These are phyloP conservation scores for Alternaria infectoria DNA, from an alignment of 2,329 filamentous ascomycete species.

Conservation along the genomic window DNA sequence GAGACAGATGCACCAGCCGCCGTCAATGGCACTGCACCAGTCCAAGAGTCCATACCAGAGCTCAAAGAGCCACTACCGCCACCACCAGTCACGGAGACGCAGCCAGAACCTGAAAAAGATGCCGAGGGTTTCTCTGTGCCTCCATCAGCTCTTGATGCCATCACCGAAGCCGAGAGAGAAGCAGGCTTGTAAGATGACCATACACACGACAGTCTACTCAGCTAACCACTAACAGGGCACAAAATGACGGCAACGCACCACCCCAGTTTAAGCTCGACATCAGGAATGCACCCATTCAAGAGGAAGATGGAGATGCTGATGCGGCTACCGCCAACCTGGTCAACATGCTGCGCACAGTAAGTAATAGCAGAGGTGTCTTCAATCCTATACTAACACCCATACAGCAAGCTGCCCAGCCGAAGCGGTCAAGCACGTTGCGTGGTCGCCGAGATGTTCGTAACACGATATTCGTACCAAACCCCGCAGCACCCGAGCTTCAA, in stretches of 20 bases:
- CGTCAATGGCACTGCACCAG: slow-evolving; percentile 38
- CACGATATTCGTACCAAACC: slow-evolving; percentile 77
- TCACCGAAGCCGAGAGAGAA: slow-evolving; percentile 76
- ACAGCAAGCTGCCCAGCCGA: slow-evolving; percentile 63
- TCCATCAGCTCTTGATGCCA: slow-evolving; percentile 61
- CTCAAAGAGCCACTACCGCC: slow-evolving; percentile 46
- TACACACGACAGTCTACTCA: not conserved
- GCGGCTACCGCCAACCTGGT: slow-evolving; percentile 78
- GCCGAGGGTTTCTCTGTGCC: slow-evolving; percentile 80
- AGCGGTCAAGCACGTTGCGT: slow-evolving; percentile 72
- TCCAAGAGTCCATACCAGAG: slow-evolving; percentile 43
- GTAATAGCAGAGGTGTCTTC: slow-evolving; percentile 17
- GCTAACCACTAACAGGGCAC: slow-evolving; percentile 16
- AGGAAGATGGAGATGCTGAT: slow-evolving; percentile 75
- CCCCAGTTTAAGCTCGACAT: slow-evolving; percentile 80
- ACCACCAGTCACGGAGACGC: slow-evolving; percentile 27
- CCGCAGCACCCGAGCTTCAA: slow-evolving; percentile 46
- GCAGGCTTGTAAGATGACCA: slow-evolving; percentile 48
- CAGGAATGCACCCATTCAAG: slow-evolving; percentile 75
- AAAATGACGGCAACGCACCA: slow-evolving; percentile 31
- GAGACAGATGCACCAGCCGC: slow-evolving; percentile 25
- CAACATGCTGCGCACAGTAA: slow-evolving; percentile 69
- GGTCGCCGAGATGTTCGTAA: slow-evolving; percentile 91
- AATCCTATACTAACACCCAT: slow-evolving; percentile 20
- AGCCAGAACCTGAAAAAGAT: slow-evolving; percentile 62